These are phyloP conservation scores for Magnusiomyces tetraspermus DNA, from an alignment of 1,139 yeast species.

Conservation along the genomic window DNA sequence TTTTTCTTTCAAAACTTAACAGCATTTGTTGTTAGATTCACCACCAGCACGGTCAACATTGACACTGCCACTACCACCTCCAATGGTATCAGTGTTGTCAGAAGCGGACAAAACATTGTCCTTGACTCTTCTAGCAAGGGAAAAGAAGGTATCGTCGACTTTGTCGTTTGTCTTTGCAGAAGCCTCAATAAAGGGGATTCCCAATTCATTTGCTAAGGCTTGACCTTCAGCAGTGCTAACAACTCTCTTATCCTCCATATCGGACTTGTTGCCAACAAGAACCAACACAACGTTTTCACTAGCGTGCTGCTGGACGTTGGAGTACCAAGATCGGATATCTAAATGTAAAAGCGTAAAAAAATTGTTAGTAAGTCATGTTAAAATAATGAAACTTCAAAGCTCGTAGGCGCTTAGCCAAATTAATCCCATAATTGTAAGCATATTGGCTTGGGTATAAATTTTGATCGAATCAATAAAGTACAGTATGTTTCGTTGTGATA, in stretches of 20 bases:
- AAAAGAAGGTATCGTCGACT: slow-evolving; percentile 85
- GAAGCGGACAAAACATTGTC: slow-evolving; percentile 55
- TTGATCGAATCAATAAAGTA: too few species aligned
- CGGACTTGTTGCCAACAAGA: slow-evolving; percentile 91
- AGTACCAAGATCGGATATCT: slow-evolving; percentile 77
- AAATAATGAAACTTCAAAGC: too few species aligned
- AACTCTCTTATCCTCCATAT: slow-evolving; percentile 60
- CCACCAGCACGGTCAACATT: slow-evolving; percentile 14
- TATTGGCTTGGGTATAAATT: too few species aligned
- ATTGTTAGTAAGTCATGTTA: too few species aligned
- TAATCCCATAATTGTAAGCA: too few species aligned
- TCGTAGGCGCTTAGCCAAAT: too few species aligned
- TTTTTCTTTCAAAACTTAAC: too few species aligned
- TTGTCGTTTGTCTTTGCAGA: slow-evolving; percentile 89
- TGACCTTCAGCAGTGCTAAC: slow-evolving; percentile 87
- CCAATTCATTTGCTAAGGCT: slow-evolving; percentile 75
- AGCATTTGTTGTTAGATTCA: slow-evolving; percentile 18
- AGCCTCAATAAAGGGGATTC: slow-evolving; percentile 88
- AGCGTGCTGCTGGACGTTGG: slow-evolving; percentile 93
- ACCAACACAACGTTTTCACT: slow-evolving; percentile 90
- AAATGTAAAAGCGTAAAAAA: neutral
- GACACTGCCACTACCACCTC: too few species aligned
- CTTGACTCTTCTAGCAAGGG: slow-evolving; percentile 80
- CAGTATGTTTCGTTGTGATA: too few species aligned
- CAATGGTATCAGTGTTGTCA: too few species aligned